A percentile compares a stretch with the other conserved stretches of the same genome.
These are phyloP conservation scores for Entomortierella parvispora DNA, from an alignment of 192 early-diverging fungal species.

Conservation along the genomic window DNA sequence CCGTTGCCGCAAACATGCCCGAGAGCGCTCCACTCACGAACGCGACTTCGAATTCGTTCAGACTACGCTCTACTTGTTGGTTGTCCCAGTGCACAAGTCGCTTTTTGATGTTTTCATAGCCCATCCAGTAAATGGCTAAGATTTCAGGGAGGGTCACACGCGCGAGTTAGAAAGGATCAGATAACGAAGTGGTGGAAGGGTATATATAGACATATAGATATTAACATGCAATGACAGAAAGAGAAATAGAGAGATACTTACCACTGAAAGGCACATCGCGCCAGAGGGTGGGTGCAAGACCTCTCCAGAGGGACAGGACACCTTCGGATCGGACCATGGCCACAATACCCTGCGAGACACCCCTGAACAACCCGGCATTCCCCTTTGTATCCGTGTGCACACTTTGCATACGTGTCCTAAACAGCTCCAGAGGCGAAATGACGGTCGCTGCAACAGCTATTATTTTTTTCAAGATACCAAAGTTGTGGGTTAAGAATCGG, in stretches of 20 bases:
- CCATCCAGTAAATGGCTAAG: slow-evolving; percentile 90
- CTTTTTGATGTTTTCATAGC: slow-evolving; percentile 84
- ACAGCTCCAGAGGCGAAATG: slow-evolving; percentile 91
- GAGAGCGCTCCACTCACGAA: slow-evolving; percentile 89
- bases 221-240: too few species aligned
- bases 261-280: slow-evolving; percentile 96
- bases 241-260: slow-evolving; percentile 19
- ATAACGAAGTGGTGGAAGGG: too few species aligned
- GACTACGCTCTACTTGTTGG: neutral
- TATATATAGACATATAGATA: too few species aligned
- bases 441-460: slow-evolving; percentile 76
- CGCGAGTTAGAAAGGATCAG: slow-evolving; percentile 1
- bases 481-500: neutral
- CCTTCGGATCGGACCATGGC: slow-evolving; percentile 73
- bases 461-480: neutral
- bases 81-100: slow-evolving; percentile 27
- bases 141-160: neutral
- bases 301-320: slow-evolving; percentile 79
- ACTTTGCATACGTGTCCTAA: slow-evolving; percentile 93
- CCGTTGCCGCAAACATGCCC: slow-evolving; percentile 83
- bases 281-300: slow-evolving; percentile 87
- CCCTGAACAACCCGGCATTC: slow-evolving; percentile 55
- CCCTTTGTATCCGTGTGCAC: slow-evolving; percentile 65
- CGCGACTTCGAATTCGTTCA: slow-evolving; percentile 70
- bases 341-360: slow-evolving; percentile 66